Evolutionary conservation across 805 yeast species (phyloP), one percentile per base, ranked within the genome.

Genomic region (Barnettozyma wickerhamii): DNA sequence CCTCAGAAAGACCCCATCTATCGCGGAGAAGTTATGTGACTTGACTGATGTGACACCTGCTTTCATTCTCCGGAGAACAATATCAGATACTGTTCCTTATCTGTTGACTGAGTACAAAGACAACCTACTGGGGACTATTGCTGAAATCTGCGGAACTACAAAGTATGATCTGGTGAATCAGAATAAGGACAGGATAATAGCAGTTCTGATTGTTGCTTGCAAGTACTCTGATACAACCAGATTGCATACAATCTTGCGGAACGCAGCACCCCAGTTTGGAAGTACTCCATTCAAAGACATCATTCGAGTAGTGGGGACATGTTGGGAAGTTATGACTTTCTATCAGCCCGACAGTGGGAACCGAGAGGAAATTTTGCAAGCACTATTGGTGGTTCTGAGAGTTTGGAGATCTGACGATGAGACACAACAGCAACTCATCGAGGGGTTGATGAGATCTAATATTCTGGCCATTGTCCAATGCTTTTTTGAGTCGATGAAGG

Each of bases 401-500:
- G 33, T 49, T 7, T 33, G 45, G 45, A 47, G 40, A 45, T 54
- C 37, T 30, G 51, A 37, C n/a, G n/a, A n/a, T 49, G 14, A 46
- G 46, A 13, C 56, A 33, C 35, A 52, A 10, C 21, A 19, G 33
- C 48, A 58, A 21, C 34, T 51, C 38, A 58, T 76, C 30, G 64
- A 64, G 18, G 57, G 47, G 4, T 75, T 70, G 41, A 63, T 83
- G 33, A 77, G 74, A 19, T 75, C 74, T 32, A 74, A 79, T 53
- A 77, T 86, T 4, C 64, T 89, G 12, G 95, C 90, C 43, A 68
- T 89, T 14, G 81, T 86, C 4, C 91, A 85, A 46, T 72, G 76
- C 33, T 85, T 90, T 51, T 82, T 95, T 5, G 89, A 86, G 47
- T 77, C 81, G 18, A 78, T 90, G 29, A 83, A 87, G 52, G 87